These are phyloP conservation scores for Mrakiaceae sp. DNA, from an alignment of 1,284 basidiomycete genomes.

Conservation along the genomic window DNA sequence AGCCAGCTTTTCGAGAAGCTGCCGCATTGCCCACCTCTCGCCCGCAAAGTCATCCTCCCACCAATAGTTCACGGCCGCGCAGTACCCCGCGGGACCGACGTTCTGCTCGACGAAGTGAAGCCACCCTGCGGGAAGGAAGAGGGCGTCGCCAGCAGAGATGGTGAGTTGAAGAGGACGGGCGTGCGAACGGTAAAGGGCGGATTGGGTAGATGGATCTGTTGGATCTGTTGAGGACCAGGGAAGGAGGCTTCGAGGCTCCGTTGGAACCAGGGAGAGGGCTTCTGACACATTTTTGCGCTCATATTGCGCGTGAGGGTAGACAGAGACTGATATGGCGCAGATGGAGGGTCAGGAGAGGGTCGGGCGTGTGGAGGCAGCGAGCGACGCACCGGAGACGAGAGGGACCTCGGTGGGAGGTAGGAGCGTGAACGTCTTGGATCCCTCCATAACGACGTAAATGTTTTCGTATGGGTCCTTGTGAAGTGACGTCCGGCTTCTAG, in stretches of 20 bases:
- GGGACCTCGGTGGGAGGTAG: constrained; percentile 77
- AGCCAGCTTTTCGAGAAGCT: constrained; percentile 9
- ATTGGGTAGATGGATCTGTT: constrained; percentile 26
- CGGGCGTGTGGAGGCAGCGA: constrained; percentile 14
- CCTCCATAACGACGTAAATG: constrained; percentile 73
- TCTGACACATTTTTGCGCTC: constrained; percentile 34
- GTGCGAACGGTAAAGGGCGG: constrained; percentile 30
- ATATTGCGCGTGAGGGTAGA: constrained; percentile 59
- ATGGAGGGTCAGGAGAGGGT: constrained; percentile 11
- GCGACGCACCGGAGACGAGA: constrained; percentile 55
- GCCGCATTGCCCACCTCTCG: constrained; percentile 4
- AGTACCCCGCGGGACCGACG: constrained; percentile 1
- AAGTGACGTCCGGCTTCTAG: constrained; percentile 61
- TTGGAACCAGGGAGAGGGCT: constrained; percentile 42
- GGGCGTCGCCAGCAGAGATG: constrained; percentile 57
- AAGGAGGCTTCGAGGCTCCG: constrained; percentile 39
- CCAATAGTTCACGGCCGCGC: constrained; percentile 79
- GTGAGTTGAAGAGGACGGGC: constrained; percentile 55
- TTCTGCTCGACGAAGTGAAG: constrained; percentile 75
- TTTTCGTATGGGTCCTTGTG: constrained; percentile 88
- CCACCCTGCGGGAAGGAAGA: constrained; percentile 85
- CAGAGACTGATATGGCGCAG: constrained; percentile 42
- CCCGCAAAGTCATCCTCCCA: constrained; percentile 44
- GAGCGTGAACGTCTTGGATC: constrained; percentile 70
- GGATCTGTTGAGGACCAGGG: constrained; percentile 66